phyloP scores from a whole-genome alignment of 345 rosid genomes.

The Bruguiera sexangula region DNA sequence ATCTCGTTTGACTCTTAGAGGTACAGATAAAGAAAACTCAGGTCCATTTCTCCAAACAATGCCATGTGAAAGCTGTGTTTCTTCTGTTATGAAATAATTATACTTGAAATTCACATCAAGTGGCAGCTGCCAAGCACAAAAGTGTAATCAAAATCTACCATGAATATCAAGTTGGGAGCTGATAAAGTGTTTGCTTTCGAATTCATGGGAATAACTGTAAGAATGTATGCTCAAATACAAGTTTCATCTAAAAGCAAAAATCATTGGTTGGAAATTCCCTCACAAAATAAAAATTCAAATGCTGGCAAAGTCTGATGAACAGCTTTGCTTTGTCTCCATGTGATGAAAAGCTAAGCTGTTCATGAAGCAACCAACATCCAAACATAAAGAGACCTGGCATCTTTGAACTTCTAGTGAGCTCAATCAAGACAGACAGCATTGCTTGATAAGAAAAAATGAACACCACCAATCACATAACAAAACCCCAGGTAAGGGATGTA shows the following conservation, averaged over 20 bases:
- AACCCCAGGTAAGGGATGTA: neutral
- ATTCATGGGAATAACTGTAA: neutral
- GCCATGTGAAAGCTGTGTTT: conserved; percentile 44
- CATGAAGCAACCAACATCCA: neutral
- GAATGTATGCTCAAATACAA: conserved; percentile 2
- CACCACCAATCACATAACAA: neutral
- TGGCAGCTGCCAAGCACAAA: conserved; percentile 53
- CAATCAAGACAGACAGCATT: neutral
- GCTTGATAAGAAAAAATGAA: neutral
- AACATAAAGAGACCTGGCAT: conserved; percentile 1
- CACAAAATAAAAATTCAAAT: neutral
- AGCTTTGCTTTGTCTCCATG: neutral
- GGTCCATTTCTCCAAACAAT: conserved; percentile 86
- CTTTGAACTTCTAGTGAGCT: neutral
- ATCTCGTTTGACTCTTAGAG: conserved; percentile 40
- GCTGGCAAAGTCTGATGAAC: too few species aligned
- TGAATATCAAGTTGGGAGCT: neutral
- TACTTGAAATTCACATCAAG: conserved; percentile 77
- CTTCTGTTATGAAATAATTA: conserved; percentile 62
- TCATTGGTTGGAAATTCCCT: neutral
- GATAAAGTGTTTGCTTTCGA: neutral
- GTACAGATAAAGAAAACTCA: conserved; percentile 64
- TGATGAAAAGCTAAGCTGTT: neutral
- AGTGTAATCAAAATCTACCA: conserved; percentile 11
- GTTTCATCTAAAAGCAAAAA: neutral